A percentile compares a stretch with the other conserved stretches of the same genome.
Evolutionary conservation across 192 early-diverging fungal genomes (phyloP).

Genomic region (Dissophora globulifera): DNA sequence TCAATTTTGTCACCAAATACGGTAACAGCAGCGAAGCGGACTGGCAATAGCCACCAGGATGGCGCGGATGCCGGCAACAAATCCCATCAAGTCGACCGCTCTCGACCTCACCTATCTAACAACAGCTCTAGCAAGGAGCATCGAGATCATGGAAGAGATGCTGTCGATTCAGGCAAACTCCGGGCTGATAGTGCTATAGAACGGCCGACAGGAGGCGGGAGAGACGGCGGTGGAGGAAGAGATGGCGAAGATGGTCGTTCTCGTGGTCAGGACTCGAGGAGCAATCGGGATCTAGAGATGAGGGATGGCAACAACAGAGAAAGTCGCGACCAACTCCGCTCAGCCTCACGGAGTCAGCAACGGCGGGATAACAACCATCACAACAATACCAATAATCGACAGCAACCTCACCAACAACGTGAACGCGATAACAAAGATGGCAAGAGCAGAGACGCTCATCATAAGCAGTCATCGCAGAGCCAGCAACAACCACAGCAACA

Average conservation of each 20-base stretch:
- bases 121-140: constrained; percentile 8
- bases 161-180: background rate
- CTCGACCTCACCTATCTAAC: background rate
- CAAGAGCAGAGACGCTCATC: background rate
- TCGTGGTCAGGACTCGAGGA: constrained; percentile 10
- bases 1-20: too few species aligned
- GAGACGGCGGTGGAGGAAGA: constrained; percentile 5
- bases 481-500: background rate
- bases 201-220: constrained; percentile 3
- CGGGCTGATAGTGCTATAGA: background rate
- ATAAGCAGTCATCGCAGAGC: too few species aligned
- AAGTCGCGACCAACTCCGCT: constrained; percentile 3
- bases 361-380: constrained; percentile 13
- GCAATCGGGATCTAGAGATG: too few species aligned
- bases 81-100: constrained; percentile 6
- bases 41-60: constrained; percentile 4
- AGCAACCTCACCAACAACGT: too few species aligned
- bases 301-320: too few species aligned
- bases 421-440: constrained; percentile 12
- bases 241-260: constrained; percentile 14
- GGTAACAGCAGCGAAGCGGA: background rate
- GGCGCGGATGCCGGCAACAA: constrained; percentile 1
- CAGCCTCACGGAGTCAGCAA: constrained; percentile 10
- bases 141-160: background rate
- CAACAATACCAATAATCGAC: too few species aligned